These are phyloP conservation scores for Immersiporthe knoxdaviesiana DNA, from an alignment of 2,329 filamentous ascomycete species.

Conservation along the genomic window DNA sequence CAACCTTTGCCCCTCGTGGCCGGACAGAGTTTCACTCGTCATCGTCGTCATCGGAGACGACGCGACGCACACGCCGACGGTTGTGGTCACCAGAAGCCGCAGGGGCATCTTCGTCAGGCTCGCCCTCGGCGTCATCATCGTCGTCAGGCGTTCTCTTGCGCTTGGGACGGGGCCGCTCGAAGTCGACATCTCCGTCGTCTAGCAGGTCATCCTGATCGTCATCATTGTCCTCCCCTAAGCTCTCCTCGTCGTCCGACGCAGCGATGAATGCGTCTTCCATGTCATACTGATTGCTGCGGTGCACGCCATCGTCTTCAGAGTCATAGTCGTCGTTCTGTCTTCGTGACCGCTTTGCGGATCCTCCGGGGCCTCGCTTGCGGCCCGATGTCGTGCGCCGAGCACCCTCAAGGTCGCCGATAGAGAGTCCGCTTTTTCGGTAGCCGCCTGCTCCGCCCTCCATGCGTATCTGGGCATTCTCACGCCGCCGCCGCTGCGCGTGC, in stretches of 20 bases:
- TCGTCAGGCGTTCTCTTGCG: constrained; percentile 54
- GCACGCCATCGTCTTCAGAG: constrained; percentile 72
- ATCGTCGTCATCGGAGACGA: constrained; percentile 62
- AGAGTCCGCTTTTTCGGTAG: constrained; percentile 56
- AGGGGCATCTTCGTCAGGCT: constrained; percentile 53
- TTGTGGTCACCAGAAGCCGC: constrained; percentile 41
- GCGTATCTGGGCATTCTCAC: constrained; percentile 69
- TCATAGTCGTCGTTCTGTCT: constrained; percentile 68
- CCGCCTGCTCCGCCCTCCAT: constrained; percentile 61
- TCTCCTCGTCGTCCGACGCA: constrained; percentile 70
- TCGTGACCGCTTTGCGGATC: constrained; percentile 40
- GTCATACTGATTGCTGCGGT: constrained; percentile 75
- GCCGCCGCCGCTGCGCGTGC: constrained; percentile 65
- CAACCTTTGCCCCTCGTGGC: neutral
- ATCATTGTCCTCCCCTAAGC: constrained; percentile 59
- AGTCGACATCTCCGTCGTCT: constrained; percentile 64
- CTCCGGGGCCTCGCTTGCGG: constrained; percentile 58
- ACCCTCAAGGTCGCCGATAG: constrained; percentile 71
- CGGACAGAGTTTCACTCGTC: constrained; percentile 43
- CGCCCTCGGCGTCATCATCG: constrained; percentile 55
- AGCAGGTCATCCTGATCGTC: constrained; percentile 65
- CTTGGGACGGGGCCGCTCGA: constrained; percentile 53
- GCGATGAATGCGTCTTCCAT: constrained; percentile 80
- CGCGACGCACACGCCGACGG: constrained; percentile 56
- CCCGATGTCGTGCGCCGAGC: constrained; percentile 52